Base-by-base conservation (phyloP, 441 rosid species). In the Croton laevigatus region DNA sequence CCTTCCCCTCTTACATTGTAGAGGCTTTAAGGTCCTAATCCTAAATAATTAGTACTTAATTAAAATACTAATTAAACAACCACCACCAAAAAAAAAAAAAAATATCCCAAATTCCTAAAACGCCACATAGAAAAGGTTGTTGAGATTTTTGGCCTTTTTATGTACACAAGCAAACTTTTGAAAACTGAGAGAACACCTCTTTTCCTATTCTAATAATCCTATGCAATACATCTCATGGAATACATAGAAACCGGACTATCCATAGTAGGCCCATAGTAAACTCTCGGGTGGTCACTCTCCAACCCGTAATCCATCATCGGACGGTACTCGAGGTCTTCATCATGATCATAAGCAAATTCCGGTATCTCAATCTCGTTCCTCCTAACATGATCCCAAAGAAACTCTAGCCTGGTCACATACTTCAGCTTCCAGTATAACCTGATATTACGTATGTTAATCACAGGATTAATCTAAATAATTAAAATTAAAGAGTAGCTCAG, bases 321-420 rank as follows among this genome's bases (percentile, higher is more conserved):
- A 60, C 91, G 88, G 73, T 80, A 75, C 76, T 90, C 95, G 71
- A 90, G 45, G 63, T 87, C 91, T 3, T 92, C 94, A 20, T 92
- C 97, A 52, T 87, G 89, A 57, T 92, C 97, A 19, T 76, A 79
- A 23, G 81, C 95, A 59, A 87, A 92, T 70, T 87, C 90, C 3
- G 98, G 97, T 20, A 92, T 68, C 84, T 86, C 95, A 23, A 87
- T 69, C 85, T 86, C 97, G 40, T 80, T 82, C 81, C 97, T 86
- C 84, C 89, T 83, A 62, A 92, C 85, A 13, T 88, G 96, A 70
- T 90, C 96, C 97, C 97, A 92, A 63, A 92, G 63, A 71, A 76
- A 87, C 73, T 88, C 96, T 34, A 88, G 78, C 78, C 97, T 81
- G 85, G 66, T 88, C 71, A 83, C 76, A 77, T 87, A 89, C 81